phyloP scores from a whole-genome alignment of 1,139 yeast species.

The Pichiaceae sp. region DNA sequence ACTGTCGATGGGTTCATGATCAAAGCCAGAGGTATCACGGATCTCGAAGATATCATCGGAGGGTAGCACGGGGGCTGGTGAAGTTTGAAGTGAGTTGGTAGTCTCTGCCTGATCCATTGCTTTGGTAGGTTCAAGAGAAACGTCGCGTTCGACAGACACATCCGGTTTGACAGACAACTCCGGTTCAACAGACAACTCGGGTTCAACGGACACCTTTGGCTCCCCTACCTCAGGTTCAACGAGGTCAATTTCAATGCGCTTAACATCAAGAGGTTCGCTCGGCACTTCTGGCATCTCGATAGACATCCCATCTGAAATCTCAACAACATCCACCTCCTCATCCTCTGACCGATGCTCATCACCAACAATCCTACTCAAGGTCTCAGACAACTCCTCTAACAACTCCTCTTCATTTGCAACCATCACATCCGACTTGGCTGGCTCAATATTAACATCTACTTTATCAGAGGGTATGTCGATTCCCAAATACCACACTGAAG shows the following conservation, averaged over 20 bases:
- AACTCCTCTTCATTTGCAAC: slow-evolving; percentile 18
- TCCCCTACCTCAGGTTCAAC: background rate
- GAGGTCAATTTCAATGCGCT: background rate
- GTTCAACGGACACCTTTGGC: background rate
- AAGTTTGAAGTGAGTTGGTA: background rate
- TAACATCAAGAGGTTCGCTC: background rate
- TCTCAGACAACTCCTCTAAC: slow-evolving; percentile 7
- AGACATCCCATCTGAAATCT: background rate
- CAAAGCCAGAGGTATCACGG: background rate
- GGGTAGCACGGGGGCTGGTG: too few species aligned
- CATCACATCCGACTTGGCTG: slow-evolving; percentile 34
- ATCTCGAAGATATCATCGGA: background rate
- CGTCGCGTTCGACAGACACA: background rate
- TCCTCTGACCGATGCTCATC: background rate
- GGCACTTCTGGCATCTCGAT: background rate
- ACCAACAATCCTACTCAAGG: background rate
- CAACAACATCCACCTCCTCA: background rate
- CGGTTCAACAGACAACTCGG: background rate
- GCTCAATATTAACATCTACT: slow-evolving; percentile 36
- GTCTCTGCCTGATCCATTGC: background rate
- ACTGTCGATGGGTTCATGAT: too few species aligned
- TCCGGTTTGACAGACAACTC: background rate
- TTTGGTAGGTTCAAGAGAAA: background rate
- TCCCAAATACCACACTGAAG: slow-evolving; percentile 26
- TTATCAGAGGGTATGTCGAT: slow-evolving; percentile 15